Percentiles rank a stretch among this genome's conserved stretches.
Conservation (phyloP, 306 rosid genomes). For the Gillenia trifoliata region DNA sequence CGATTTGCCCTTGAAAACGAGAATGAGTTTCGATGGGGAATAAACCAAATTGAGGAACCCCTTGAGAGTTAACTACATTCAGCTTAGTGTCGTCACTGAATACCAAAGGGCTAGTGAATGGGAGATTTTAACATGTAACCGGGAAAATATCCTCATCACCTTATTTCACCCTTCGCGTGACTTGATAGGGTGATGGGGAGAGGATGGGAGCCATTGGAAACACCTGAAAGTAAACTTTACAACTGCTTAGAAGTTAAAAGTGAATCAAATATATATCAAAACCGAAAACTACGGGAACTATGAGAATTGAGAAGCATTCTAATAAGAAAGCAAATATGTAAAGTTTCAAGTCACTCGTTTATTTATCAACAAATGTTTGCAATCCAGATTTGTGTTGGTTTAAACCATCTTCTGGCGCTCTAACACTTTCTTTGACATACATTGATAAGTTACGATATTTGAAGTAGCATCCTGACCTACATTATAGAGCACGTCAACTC, state of each 20-base stretch:
- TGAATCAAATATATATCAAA: background rate
- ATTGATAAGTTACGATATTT: background rate
- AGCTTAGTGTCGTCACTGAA: no score
- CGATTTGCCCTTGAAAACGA: background rate
- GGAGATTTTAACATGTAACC: background rate
- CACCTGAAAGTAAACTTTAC: background rate
- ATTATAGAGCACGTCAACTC: background rate
- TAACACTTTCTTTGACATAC: background rate
- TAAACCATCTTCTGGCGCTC: background rate
- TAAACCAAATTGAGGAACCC: background rate
- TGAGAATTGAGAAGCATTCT: background rate
- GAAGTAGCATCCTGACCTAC: background rate
- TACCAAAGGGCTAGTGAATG: background rate
- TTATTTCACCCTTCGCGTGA: background rate
- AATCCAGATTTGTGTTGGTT: background rate
- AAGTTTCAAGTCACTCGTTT: background rate
- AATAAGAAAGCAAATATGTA: background rate
- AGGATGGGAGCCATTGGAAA: background rate
- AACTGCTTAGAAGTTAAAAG: background rate
- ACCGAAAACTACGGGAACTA: background rate
- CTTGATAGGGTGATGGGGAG: background rate
- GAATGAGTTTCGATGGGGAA: background rate
- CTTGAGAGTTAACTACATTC: background rate
- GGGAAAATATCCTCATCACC: background rate
- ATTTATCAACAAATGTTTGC: background rate